Conservation (phyloP, 2,329 filamentous ascomycete species). For the Aspergillus quadrilineatus region DNA sequence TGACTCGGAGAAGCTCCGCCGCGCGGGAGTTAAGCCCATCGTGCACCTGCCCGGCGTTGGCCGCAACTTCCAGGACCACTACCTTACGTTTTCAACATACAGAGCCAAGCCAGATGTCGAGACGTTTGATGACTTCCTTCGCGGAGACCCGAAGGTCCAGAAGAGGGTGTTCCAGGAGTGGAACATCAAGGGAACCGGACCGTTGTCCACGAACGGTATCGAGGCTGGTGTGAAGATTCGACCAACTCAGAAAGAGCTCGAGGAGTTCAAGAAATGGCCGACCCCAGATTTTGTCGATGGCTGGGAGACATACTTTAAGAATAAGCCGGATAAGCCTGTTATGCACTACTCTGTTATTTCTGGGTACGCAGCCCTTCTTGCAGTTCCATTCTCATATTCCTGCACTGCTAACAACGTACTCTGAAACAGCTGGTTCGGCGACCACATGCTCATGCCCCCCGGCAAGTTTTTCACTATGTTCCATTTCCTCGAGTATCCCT, state of each 20-base stretch:
- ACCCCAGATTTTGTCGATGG: conserved; percentile 67
- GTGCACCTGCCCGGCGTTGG: conserved; percentile 72
- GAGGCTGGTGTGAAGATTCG: conserved; percentile 77
- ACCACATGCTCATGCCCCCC: conserved; percentile 63
- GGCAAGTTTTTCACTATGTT: conserved; percentile 84
- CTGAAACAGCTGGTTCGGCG: conserved; percentile 41
- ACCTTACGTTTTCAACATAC: conserved; percentile 68
- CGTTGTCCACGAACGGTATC: conserved; percentile 74
- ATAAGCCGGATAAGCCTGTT: conserved; percentile 82
- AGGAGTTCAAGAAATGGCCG: conserved; percentile 69
- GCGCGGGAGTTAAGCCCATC: conserved; percentile 65
- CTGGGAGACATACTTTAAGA: conserved; percentile 79
- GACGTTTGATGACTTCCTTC: conserved; percentile 76
- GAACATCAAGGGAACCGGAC: conserved; percentile 76
- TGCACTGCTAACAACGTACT: background rate
- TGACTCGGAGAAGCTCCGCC: conserved; percentile 68
- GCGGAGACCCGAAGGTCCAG: conserved; percentile 70
- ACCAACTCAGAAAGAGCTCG: conserved; percentile 66
- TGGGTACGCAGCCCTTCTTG: conserved; percentile 41
- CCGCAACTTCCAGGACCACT: conserved; percentile 75
- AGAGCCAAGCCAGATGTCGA: conserved; percentile 73
- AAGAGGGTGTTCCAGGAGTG: conserved; percentile 74
- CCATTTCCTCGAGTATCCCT: conserved; percentile 76
- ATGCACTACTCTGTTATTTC: conserved; percentile 82
- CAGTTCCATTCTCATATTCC: no score